A percentile compares a stretch with the other conserved stretches of the same genome.
Conservation (phyloP, 495 filamentous ascomycete genomes). For the Penicillium manginii region DNA sequence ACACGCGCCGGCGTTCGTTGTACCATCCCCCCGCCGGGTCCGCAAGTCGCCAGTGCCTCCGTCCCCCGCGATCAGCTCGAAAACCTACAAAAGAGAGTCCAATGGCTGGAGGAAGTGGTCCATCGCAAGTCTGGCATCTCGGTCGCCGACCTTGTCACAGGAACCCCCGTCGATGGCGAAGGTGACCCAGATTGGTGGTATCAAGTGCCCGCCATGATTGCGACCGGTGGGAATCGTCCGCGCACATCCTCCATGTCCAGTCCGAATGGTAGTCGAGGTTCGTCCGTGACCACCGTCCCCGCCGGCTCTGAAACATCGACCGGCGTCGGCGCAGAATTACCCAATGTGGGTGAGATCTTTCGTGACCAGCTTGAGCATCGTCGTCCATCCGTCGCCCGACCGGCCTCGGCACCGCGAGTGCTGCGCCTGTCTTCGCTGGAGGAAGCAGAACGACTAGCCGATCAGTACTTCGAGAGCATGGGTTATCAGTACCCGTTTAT, state of each 20-base stretch:
- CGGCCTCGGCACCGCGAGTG: constrained; percentile 39
- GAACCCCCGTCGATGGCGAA: constrained; percentile 41
- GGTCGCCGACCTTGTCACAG: constrained; percentile 40
- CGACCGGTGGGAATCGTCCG: constrained; percentile 30
- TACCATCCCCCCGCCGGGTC: constrained; percentile 48
- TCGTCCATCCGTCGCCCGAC: constrained; percentile 43
- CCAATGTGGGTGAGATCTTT: constrained; percentile 52
- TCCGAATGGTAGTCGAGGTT: constrained; percentile 29
- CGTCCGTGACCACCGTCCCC: constrained; percentile 23
- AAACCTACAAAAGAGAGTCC: constrained; percentile 55
- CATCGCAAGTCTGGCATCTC: constrained; percentile 42
- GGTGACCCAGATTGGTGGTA: constrained; percentile 49
- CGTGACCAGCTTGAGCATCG: constrained; percentile 50
- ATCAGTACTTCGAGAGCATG: constrained; percentile 49
- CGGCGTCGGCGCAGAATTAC: constrained; percentile 38
- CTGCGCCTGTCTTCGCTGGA: constrained; percentile 44
- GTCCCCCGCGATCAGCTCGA: constrained; percentile 54
- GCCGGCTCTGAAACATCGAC: constrained; percentile 27
- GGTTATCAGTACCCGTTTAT: constrained; percentile 52
- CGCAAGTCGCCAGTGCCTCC: constrained; percentile 45
- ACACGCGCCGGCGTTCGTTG: constrained; percentile 56
- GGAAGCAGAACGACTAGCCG: constrained; percentile 42
- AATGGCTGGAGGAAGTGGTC: constrained; percentile 52
- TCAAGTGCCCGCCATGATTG: constrained; percentile 46
- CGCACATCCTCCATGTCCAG: constrained; percentile 25